Percentiles rank a stretch among this genome's conserved stretches.
These are phyloP conservation scores for Luzula sylvatica DNA, from an alignment of 176 grass and related monocot species.

Conservation along the genomic window DNA sequence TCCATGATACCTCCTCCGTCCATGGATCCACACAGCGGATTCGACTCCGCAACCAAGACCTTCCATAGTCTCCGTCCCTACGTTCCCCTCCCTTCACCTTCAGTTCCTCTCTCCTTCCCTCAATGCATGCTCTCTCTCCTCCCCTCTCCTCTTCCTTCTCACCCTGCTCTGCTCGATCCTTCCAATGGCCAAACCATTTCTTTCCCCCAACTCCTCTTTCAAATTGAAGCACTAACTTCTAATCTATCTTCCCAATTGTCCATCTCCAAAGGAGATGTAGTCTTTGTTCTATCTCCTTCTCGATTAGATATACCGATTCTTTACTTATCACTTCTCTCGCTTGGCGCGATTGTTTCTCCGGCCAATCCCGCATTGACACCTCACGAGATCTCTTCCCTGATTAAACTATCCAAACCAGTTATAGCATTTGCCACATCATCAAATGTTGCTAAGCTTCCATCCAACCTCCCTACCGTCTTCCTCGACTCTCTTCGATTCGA, in stretches of 20 bases:
- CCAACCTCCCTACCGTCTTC: neutral
- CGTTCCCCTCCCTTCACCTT: constrained; percentile 11
- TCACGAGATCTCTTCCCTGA: constrained; percentile 18
- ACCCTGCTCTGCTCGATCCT: constrained; percentile 28
- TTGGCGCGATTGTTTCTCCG: constrained; percentile 34
- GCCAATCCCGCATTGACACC: constrained; percentile 36
- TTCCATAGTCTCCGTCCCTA: constrained; percentile 40
- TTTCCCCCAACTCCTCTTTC: constrained; percentile 15
- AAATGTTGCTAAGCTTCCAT: constrained; percentile 9
- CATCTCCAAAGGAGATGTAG: constrained; percentile 33
- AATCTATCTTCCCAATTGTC: neutral
- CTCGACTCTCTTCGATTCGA: constrained; percentile 11
- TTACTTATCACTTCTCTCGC: constrained; percentile 37
- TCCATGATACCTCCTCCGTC: neutral
- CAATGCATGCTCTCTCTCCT: constrained; percentile 30
- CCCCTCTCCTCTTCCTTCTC: constrained; percentile 28
- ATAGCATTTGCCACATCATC: constrained; percentile 25
- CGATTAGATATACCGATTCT: constrained; percentile 32
- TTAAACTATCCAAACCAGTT: constrained; percentile 30
- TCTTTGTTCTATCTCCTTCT: constrained; percentile 31
- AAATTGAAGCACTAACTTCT: constrained; percentile 21
- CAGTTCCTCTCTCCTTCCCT: constrained; percentile 21
- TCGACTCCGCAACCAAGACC: constrained; percentile 29
- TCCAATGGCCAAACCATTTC: constrained; percentile 17
- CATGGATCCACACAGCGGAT: constrained; percentile 43